phyloP scores from a whole-genome alignment of 768 basidiomycete species.

The Dendrothele bispora region DNA sequence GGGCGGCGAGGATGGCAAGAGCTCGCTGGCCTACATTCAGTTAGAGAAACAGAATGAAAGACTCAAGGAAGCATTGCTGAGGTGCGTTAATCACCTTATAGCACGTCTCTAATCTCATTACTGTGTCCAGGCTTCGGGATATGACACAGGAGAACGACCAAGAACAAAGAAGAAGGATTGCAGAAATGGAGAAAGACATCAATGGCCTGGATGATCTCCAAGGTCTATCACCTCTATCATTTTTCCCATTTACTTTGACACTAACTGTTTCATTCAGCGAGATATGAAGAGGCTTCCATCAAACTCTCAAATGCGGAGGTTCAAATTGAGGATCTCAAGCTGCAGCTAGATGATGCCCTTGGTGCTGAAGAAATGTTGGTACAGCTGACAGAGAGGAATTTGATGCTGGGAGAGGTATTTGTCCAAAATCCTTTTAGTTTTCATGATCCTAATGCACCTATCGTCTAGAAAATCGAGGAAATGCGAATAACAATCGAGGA shows the following conservation, averaged over 20 bases:
- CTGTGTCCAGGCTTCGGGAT: constrained; percentile 76
- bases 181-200: constrained; percentile 90
- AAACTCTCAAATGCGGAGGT: constrained; percentile 87
- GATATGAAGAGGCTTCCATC: constrained; percentile 77
- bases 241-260: background rate
- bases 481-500: constrained; percentile 97
- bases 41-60: constrained; percentile 97
- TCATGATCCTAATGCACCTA: constrained; percentile 1
- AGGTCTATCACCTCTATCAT: constrained; percentile 40
- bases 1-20: constrained; percentile 38
- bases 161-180: constrained; percentile 76
- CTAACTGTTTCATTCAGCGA: constrained; percentile 42
- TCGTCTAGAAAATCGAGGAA: constrained; percentile 92
- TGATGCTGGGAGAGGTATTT: constrained; percentile 84
- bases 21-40: constrained; percentile 73
- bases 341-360: constrained; percentile 91
- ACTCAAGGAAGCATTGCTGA: constrained; percentile 89
- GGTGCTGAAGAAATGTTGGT: constrained; percentile 97
- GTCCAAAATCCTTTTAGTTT: background rate
- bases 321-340: constrained; percentile 91
- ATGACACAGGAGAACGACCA: constrained; percentile 84
- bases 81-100: constrained; percentile 40
- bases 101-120: background rate
- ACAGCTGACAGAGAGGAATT: constrained; percentile 90
- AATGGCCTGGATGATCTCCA: constrained; percentile 77